Evolutionary conservation across 1,139 yeast species (phyloP), one percentile per base, ranked within the genome.

Genomic region (Zygosaccharomyces pseudobailii): DNA sequence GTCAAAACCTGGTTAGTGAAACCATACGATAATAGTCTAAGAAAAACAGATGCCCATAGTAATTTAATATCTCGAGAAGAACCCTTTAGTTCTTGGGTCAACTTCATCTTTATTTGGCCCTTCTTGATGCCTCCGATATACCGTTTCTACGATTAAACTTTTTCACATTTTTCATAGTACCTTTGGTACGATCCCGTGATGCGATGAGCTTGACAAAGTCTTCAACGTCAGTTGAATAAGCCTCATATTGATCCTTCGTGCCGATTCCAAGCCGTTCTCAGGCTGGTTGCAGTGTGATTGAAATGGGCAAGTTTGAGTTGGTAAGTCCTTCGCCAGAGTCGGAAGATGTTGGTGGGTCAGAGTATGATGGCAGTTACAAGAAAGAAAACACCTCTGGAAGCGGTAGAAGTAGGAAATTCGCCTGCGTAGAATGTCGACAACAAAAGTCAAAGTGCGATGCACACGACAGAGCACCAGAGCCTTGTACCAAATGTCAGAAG

Each of bases 391-490:
- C 34, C 22, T 25, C 21, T 22, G 36, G 40, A 21, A 43, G 45
- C 20, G 42, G 41, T 20, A 57, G 59, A 47, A 52, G 56, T 7
- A 83, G 82, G 61, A 76, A 83, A 52, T 82, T 89, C 65, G 97
- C 97, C 0, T 92, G 98, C 70, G 89, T 87, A 2, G 96, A 90
- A 62, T 92, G 98, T 63, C 78, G 98, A 19, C 98, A 92, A 66
- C 98, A 92, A 64, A 92, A 92, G 68, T 74, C 92, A 23, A 79
- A 84, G 55, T 92, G 97, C 68, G 95, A 88, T 65, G 95, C 96
- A 7, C 80, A 77, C 52, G 89, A 84, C 51, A 75, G 72, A 46
- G 79, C 80, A 38, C 96, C 96, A 0, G 72, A 73, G n/a, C 86
- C 96, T 1, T 92, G 98, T 61, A 72, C 90, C 0, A 71, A 96